Conservation (phyloP, 257 asterid species). For the Nicotiana knightiana region DNA sequence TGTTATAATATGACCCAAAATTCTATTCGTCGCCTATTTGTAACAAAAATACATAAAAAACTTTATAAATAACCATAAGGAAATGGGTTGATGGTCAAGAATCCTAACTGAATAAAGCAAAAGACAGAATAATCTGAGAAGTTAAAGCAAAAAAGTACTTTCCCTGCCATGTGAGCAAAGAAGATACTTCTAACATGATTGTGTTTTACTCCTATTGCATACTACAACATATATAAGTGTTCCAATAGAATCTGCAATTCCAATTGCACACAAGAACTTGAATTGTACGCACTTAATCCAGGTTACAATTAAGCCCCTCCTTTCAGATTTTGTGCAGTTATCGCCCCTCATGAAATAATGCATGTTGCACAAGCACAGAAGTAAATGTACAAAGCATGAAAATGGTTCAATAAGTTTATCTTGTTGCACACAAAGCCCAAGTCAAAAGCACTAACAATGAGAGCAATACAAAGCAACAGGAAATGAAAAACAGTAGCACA, state of each 20-base stretch:
- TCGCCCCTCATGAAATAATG: background rate
- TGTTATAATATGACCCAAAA: background rate
- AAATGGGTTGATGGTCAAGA: background rate
- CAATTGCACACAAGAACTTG: background rate
- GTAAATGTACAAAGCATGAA: background rate
- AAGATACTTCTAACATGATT: background rate
- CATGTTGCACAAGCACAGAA: background rate
- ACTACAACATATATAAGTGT: too few species aligned
- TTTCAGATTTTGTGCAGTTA: background rate
- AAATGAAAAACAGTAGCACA: background rate
- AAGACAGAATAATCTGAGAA: background rate
- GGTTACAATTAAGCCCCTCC: background rate
- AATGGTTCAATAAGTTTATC: background rate
- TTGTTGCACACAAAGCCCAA: background rate
- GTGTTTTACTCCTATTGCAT: background rate
- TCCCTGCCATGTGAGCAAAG: background rate
- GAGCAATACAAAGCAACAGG: background rate
- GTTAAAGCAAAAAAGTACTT: background rate
- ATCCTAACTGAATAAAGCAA: background rate
- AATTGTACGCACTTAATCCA: background rate
- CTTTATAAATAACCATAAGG: background rate
- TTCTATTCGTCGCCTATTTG: background rate
- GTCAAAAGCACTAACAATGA: background rate
- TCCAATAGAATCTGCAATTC: background rate
- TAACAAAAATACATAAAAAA: background rate